Evolutionary conservation across 1,284 basidiomycete species (phyloP).

Genomic region (Microbotryum saponariae): DNA sequence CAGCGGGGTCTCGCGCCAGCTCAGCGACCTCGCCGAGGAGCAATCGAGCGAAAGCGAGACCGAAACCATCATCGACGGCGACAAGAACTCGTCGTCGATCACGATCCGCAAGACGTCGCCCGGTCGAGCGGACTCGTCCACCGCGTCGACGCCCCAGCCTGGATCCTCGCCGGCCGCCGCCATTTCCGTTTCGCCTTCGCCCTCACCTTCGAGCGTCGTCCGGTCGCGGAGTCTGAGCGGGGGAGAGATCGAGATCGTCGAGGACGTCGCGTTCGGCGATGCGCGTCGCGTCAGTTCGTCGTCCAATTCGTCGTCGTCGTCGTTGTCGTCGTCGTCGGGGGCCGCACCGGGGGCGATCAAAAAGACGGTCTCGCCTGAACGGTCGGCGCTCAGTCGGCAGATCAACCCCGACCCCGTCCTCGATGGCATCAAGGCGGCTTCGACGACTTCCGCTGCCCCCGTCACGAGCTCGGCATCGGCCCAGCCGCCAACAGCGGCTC

Average conservation of each 20-base stretch:
- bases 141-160: background rate
- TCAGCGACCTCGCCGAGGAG: conserved; percentile 8
- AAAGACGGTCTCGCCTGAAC: no score
- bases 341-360: no score
- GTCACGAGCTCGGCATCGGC: background rate
- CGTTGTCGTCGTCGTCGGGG: background rate
- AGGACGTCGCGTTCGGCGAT: no score
- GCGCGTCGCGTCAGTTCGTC: no score
- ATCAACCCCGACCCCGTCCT: no score
- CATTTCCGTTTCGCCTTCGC: background rate
- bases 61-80: conserved; percentile 1
- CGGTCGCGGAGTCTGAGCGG: background rate
- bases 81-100: background rate
- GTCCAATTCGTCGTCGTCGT: no score
- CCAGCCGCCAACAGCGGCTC: background rate
- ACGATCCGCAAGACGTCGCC: background rate
- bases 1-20: background rate
- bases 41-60: conserved; percentile 13
- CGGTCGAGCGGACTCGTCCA: conserved; percentile 7
- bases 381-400: no score
- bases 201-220: conserved; percentile 7
- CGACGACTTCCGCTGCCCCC: no score
- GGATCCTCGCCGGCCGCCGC: conserved; percentile 9
- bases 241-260: background rate
- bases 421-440: no score